These are phyloP conservation scores for Mrakia gelida DNA, from an alignment of 768 basidiomycete genomes.

Conservation along the genomic window DNA sequence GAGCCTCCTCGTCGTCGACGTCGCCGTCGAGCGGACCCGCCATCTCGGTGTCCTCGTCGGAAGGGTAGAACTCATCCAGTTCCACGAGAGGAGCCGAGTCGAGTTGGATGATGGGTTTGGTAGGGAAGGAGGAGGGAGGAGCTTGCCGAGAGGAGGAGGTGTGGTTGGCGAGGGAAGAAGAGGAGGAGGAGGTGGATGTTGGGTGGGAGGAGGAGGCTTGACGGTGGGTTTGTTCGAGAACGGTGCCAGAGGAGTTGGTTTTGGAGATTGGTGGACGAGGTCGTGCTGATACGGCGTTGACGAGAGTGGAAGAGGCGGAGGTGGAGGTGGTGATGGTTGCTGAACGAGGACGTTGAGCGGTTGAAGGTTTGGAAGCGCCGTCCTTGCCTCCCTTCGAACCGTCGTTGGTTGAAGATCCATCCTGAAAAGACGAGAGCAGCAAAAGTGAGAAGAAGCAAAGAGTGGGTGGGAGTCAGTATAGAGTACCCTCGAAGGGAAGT, in stretches of 20 bases:
- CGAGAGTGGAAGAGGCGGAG: not conserved
- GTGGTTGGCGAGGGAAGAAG: not conserved
- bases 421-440: not conserved
- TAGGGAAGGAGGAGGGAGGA: not conserved
- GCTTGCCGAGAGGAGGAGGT: not conserved
- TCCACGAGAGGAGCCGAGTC: slow-evolving; percentile 25
- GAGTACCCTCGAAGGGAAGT: not conserved
- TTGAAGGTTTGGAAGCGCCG: not conserved
- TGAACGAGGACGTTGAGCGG: slow-evolving; percentile 4
- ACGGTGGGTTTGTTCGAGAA: slow-evolving; percentile 8
- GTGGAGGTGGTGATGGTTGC: slow-evolving; percentile 5
- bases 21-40: slow-evolving; percentile 25
- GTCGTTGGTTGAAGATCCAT: not conserved
- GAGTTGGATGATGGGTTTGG: slow-evolving; percentile 29
- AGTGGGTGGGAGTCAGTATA: not conserved
- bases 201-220: slow-evolving; percentile 2
- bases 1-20: slow-evolving; percentile 32
- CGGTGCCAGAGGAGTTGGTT: slow-evolving; percentile 11
- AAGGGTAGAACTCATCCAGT: slow-evolving; percentile 18
- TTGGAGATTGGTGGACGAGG: slow-evolving; percentile 12
- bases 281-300: slow-evolving; percentile 1
- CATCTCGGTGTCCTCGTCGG: slow-evolving; percentile 13
- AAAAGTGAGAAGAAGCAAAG: not conserved
- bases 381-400: slow-evolving; percentile 3
- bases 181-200: not conserved